phyloP scores from a whole-genome alignment of 2,329 filamentous ascomycete genomes.

The Aspergillus novoparasiticus region DNA sequence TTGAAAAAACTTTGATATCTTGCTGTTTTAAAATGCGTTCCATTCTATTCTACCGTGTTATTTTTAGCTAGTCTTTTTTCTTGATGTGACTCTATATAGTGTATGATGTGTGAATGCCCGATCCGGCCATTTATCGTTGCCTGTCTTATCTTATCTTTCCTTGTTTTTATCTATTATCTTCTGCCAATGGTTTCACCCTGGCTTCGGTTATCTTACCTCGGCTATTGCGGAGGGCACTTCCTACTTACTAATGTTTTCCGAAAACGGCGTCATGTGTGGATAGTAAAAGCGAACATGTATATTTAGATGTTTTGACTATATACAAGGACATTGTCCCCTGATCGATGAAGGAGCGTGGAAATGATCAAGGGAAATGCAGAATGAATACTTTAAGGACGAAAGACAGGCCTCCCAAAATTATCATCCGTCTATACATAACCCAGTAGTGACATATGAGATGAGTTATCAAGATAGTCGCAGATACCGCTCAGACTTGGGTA shows the following conservation, averaged over 20 bases:
- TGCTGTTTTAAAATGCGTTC: neutral
- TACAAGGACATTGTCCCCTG: neutral
- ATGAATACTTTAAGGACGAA: neutral
- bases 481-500: neutral
- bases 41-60: constrained; percentile 12
- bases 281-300: neutral
- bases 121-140: neutral
- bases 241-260: neutral
- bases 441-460: neutral
- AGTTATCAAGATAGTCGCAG: neutral
- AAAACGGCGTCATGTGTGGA: neutral
- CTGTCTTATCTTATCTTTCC: constrained; percentile 7
- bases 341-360: neutral
- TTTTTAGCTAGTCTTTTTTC: constrained; percentile 4
- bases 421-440: neutral
- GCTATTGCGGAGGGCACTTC: neutral
- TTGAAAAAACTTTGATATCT: neutral
- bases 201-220: neutral
- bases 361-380: neutral
- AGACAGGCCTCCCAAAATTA: neutral
- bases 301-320: neutral
- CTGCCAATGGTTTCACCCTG: neutral
- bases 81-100: neutral
- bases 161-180: constrained; percentile 2
- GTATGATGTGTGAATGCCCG: constrained; percentile 4